phyloP scores from a whole-genome alignment of 805 yeast genomes.

The Yarrowia keelungensis region DNA sequence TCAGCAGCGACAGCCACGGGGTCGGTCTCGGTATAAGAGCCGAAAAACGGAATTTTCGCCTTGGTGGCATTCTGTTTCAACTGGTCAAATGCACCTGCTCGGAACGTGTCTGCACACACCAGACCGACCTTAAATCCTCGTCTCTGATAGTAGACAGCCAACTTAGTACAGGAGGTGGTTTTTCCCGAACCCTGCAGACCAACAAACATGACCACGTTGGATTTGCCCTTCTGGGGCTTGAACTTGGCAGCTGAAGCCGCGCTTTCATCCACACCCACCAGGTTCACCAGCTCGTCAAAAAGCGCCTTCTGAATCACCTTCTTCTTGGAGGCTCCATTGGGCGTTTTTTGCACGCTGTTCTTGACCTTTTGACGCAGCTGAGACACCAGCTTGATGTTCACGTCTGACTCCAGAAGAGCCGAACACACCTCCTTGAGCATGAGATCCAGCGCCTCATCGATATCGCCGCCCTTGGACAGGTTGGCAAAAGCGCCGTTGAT shows the following conservation, averaged over 20 bases:
- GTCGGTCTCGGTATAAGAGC: slow-evolving; percentile 93
- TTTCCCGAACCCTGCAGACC: slow-evolving; percentile 99
- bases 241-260: slow-evolving; percentile 55
- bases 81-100: slow-evolving; percentile 99
- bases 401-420: slow-evolving; percentile 93
- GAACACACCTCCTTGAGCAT: slow-evolving; percentile 88
- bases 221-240: slow-evolving; percentile 83
- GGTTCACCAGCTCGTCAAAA: slow-evolving; percentile 85
- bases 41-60: slow-evolving; percentile 92
- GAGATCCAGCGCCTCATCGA: slow-evolving; percentile 69
- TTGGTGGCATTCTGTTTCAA: slow-evolving; percentile 96
- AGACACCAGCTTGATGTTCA: slow-evolving; percentile 83
- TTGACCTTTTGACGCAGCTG: slow-evolving; percentile 75
- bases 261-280: slow-evolving; percentile 70
- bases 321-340: slow-evolving; percentile 67
- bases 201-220: slow-evolving; percentile 92
- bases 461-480: slow-evolving; percentile 62
- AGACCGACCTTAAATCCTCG: slow-evolving; percentile 94
- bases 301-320: slow-evolving; percentile 87
- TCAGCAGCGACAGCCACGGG: slow-evolving; percentile 91
- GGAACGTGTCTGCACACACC: slow-evolving; percentile 98
- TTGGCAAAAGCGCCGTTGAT: slow-evolving; percentile 75
- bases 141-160: slow-evolving; percentile 92
- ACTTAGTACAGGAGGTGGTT: slow-evolving; percentile 95
- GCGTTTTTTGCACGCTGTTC: slow-evolving; percentile 59